Evolutionary conservation across 2,329 filamentous ascomycete genomes (phyloP), one percentile per base, ranked within the genome.

Genomic region (Metarhizium brunneum): DNA sequence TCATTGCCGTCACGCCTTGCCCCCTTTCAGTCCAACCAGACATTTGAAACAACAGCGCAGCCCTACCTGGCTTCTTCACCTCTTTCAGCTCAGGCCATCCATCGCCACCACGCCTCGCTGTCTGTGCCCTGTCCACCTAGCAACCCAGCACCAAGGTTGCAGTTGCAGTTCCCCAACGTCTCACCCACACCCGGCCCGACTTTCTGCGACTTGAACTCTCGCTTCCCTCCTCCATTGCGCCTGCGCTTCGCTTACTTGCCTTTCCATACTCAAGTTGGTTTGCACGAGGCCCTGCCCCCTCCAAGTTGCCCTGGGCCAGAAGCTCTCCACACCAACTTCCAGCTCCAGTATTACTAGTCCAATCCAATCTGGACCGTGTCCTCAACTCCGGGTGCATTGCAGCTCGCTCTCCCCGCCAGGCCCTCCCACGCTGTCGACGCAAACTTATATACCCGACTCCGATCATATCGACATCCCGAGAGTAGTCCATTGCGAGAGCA

Each of bases 281-380:
- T 40, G 11, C 20, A 8, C 25, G 25, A 30, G 10, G 16, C 8
- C 45, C 45, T 16, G 20, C 4, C 6, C 4, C 32, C 6, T 35
- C 25, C 51, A 36, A 25, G 51, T 16, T 29, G 47, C 47, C 18
- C 5, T 2, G 18, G 20, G 47, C 2, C 25, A 11, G 30, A 16
- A 52, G 54, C 54, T 52, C 45, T 29, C 50, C 45, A 42, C 43
- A 25, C 54, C 40, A 32, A 52, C 35, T 25, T 25, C 25, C 32
- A 35, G 7, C 32, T 35, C 32, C 32, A 35, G 11, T 35, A 7
- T 29, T 40, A 35, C 51, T 36, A 45, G 42, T 45, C 10, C 40
- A 30, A 18, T 36, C 51, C 32, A 47, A 18, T 49, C 47, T 43
- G 30, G 51, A 56, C 49, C 51, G 47, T 54, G 47, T 54, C 55